Evolutionary conservation across 2,329 filamentous ascomycete genomes (phyloP), one percentile per base, ranked within the genome.

Genomic region (Calonectria pauciramosa): DNA sequence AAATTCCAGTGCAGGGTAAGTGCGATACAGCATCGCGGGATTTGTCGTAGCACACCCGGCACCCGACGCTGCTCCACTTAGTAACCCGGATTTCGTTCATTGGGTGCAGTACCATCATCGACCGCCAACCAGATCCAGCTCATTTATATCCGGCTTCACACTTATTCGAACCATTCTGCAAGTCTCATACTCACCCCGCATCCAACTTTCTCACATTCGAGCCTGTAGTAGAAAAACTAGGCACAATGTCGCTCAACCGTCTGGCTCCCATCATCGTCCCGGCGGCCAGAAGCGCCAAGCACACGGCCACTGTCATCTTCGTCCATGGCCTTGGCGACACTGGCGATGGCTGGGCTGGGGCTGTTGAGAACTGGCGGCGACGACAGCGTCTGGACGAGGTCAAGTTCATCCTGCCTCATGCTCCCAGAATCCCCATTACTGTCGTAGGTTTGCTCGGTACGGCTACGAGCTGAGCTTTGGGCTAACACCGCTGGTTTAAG

Each of bases 291-390:
- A 34, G 8, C 11, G 94, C 91, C 83, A 92, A 92, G 83, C 97
- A 99, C 86, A 98, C 97, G 47, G 96, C 96, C 30, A 98, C 96
- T 4, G 94, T 99, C 81, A 99, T 99, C 82, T 96, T 98, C 86
- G 90, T 95, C 68, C 97, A 99, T 85, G 97, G 97, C 18, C 89
- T 99, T 49, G 97, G 97, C 76, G 97, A 99, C 84, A 94, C 90
- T 36, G 94, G 94, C 54, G 88, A 91, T 78, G 94, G 94, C 79
- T 96, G 95, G 96, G 90, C 94, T 56, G 92, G 92, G 72, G 91
- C 97, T 26, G 95, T 97, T 38, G 93, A 98, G 88, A 95, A 96
- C 85, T 98, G 94, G 94, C 93, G 95, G 70, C 90, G 93, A 41
- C 91, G 94, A 67, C 91, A 92, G 84, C 93, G 93, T 82, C 95